Percentiles rank a stretch among this genome's conserved stretches.
Evolutionary conservation across 768 basidiomycete species (phyloP).

Genomic region (Mycena belliarum): DNA sequence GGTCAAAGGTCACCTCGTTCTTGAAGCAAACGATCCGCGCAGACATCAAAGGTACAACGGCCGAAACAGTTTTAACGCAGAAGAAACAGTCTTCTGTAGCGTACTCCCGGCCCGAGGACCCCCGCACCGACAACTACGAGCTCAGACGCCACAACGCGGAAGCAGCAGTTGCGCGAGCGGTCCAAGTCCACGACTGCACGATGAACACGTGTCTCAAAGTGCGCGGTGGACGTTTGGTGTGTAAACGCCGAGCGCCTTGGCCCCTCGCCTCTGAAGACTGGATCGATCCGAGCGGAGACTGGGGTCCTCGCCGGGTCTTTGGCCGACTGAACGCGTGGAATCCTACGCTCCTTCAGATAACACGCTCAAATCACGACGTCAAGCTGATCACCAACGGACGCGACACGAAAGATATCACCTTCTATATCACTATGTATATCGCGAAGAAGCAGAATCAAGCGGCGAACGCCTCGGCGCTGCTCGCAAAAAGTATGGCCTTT

Average conservation of each 20-base stretch:
- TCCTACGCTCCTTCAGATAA: too few species aligned
- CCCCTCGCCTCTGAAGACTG: constrained; percentile 20
- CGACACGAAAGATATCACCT: constrained; percentile 34
- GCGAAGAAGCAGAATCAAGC: constrained; percentile 26
- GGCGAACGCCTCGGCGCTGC: constrained; percentile 32
- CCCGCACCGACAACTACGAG: constrained; percentile 17
- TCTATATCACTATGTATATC: too few species aligned
- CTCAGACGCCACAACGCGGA: constrained; percentile 18
- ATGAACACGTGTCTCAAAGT: constrained; percentile 18
- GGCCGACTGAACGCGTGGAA: constrained; percentile 31
- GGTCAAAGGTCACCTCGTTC: constrained; percentile 26
- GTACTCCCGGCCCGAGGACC: constrained; percentile 38
- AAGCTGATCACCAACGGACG: constrained; percentile 37
- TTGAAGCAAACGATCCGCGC: constrained; percentile 35
- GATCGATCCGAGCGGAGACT: constrained; percentile 28
- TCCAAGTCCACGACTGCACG: constrained; percentile 36
- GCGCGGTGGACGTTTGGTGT: constrained; percentile 20
- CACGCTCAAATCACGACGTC: constrained; percentile 18
- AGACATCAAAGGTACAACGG: background rate
- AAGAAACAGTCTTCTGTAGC: constrained; percentile 26
- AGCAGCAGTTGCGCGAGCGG: constrained; percentile 22
- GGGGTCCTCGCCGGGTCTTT: constrained; percentile 27
- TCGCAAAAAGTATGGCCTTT: constrained; percentile 28
- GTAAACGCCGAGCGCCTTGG: constrained; percentile 38
- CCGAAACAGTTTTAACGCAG: constrained; percentile 2